Base-by-base conservation (phyloP, 2,329 filamentous ascomycete species). In the Epicoccum sorghinum region DNA sequence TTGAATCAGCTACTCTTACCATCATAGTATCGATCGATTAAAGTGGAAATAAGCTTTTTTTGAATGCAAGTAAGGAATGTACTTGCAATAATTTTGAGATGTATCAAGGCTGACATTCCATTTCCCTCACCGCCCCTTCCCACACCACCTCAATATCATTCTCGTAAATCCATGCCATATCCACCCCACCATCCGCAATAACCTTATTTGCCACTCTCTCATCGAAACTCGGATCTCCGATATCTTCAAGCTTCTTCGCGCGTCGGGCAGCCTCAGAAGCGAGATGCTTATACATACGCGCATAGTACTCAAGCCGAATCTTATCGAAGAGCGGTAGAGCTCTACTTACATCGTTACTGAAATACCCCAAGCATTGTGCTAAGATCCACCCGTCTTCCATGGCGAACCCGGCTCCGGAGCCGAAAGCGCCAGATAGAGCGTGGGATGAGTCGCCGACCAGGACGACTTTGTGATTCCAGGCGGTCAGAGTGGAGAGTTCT, bases 361-460 rank as follows among this genome's bases (percentile, higher is more conserved):
- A 72, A 57, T 43, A 61, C 36, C 13, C 48, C 18, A 54, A 49
- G 3, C 76, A 68, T 50, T 70, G 69, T 9, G 76, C 76, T 2
- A 79, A 67, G 23, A 79, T 73, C 76, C 75, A 80, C 7, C 74
- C 77, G 63, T 80, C 78, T 58, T 80, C 74, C 60, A 80, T 69
- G 0, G 78, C 77, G 54, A 79, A 79, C 0, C 74, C 78, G 4
- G 78, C 78, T 0, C 78, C 78, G 3, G 77, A 78, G 0, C 78
- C 78, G 58, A 78, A 78, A 0, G 75, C 76, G 2, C 75, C 75
- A 66, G 80, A 82, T 0, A 83, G 72, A 0, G 82, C 80, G 62
- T 85, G 83, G 1, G 81, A 84, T 0, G 82, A 78, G 58, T 85
- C 82, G 7, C 82, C 83, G 0, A 84, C 76, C 4, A 85, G 73